Percentiles rank a stretch among this genome's conserved stretches.
Conservation (phyloP, 345 rosid species). For the Populus alba region DNA sequence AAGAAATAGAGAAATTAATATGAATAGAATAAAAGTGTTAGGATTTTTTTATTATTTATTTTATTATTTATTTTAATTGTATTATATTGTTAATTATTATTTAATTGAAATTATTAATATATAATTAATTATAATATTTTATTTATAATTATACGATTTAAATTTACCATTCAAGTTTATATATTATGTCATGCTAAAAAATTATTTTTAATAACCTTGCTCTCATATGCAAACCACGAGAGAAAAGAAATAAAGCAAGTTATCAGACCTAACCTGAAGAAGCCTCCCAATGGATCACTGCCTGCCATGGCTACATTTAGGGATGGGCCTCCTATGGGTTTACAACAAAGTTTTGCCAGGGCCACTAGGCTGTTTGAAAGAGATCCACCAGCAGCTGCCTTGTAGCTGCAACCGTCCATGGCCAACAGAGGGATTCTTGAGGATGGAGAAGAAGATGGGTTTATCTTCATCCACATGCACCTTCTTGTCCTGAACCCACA, state of each 20-base stretch:
- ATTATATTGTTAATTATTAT: too few relatives aligned
- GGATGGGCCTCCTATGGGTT: conserved; percentile 53
- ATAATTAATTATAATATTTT: too few relatives aligned
- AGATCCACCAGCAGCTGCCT: conserved; percentile 98
- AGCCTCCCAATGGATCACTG: conserved; percentile 89
- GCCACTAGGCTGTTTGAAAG: conserved; percentile 91
- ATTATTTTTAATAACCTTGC: too few relatives aligned
- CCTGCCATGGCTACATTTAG: conserved; percentile 88
- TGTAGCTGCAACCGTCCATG: conserved; percentile 98
- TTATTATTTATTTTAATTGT: too few relatives aligned
- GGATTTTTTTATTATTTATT: too few relatives aligned
- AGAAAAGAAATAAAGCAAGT: conserved; percentile 5
- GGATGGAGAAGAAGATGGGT: conserved; percentile 18
- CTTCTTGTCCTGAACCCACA: too few relatives aligned
- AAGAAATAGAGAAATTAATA: too few relatives aligned
- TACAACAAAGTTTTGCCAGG: conserved; percentile 72
- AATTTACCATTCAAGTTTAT: too few relatives aligned
- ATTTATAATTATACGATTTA: too few relatives aligned
- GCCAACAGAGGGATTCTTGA: conserved; percentile 52
- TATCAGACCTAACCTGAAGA: conserved; percentile 58
- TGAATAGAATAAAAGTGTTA: too few relatives aligned
- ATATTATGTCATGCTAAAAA: too few relatives aligned
- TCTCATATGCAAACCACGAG: conserved; percentile 1
- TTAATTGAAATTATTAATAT: too few relatives aligned
- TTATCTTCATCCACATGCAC: conserved; percentile 15